Evolutionary conservation across 768 basidiomycete genomes (phyloP).

Genomic region (Amanita inopinata): DNA sequence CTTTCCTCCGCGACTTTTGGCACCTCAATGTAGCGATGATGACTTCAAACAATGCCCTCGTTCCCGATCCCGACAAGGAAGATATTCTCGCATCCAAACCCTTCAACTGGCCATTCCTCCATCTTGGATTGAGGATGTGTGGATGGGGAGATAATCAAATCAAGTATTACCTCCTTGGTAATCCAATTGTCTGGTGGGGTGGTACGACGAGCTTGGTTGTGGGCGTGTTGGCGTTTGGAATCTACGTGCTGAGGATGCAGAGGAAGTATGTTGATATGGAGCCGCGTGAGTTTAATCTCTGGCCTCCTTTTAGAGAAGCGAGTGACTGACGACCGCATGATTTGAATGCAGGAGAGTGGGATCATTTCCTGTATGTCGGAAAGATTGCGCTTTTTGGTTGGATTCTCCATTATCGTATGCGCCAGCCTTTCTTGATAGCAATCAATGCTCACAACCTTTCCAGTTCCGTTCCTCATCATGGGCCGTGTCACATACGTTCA

Average conservation of each 20-base stretch:
- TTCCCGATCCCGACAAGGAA: slow-evolving; percentile 97
- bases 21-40: slow-evolving; percentile 99
- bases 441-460: slow-evolving; percentile 6
- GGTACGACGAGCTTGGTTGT: slow-evolving; percentile 56
- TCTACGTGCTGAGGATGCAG: slow-evolving; percentile 77
- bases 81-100: slow-evolving; percentile 94
- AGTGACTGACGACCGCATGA: slow-evolving; percentile 5
- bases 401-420: slow-evolving; percentile 81
- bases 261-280: slow-evolving; percentile 90
- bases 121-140: slow-evolving; percentile 91
- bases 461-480: slow-evolving; percentile 97
- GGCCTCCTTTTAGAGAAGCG: neutral
- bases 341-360: slow-evolving; percentile 68
- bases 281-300: slow-evolving; percentile 43
- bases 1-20: slow-evolving; percentile 96
- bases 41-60: slow-evolving; percentile 97
- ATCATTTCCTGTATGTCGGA: slow-evolving; percentile 85
- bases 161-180: slow-evolving; percentile 92
- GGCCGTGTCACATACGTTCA: slow-evolving; percentile 94
- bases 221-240: slow-evolving; percentile 38
- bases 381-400: slow-evolving; percentile 91
- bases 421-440: neutral
- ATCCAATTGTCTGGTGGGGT: slow-evolving; percentile 91
- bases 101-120: slow-evolving; percentile 88
- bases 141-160: slow-evolving; percentile 83